Base-by-base conservation (phyloP, 495 filamentous ascomycete species). In the Penicillium canariense region DNA sequence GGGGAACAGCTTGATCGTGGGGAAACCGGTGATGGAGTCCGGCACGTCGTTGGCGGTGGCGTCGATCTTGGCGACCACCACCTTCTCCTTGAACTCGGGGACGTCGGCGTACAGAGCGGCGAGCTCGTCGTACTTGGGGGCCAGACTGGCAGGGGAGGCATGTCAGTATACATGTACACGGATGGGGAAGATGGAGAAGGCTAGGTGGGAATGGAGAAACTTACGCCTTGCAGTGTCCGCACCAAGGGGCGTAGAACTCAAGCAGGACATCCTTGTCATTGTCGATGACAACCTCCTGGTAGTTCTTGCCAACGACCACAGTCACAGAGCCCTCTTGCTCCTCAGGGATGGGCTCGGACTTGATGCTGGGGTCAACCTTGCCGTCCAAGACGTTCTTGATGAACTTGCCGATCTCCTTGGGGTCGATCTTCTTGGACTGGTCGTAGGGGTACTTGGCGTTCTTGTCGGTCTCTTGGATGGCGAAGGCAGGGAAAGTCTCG, bases 171-270 rank as follows among this genome's bases (percentile, higher is more conserved):
- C n/a, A n/a, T n/a, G n/a, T n/a, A n/a, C n/a, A n/a, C n/a, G n/a
- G n/a, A n/a, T n/a, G n/a, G n/a, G n/a, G n/a, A n/a, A n/a, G n/a
- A n/a, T n/a, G n/a, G n/a, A n/a, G n/a, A n/a, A n/a, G n/a, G n/a
- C n/a, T n/a, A n/a, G n/a, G n/a, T 7, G 25, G 43, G 27, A 11
- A 10, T 8, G 32, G 39, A n/a, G n/a, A n/a, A n/a, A 74, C 76
- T 68, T 75, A 83, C 74, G 91, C 85, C 81, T 98, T 98, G 90
- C 94, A 98, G 83, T 98, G 94, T 66, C 94, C 94, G 69, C 95
- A 99, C 95, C 94, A 97, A 40, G 95, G 95, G 28, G 94, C 94
- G 75, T 99, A 99, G 77, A 96, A 99, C 77, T 99, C 94, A 50
- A 99, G 75, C 48, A 99, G 84, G 52, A 99, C 94, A 75, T 99